Conservation (phyloP, 1,139 yeast genomes). For the Yamadazyma trypodendri region DNA sequence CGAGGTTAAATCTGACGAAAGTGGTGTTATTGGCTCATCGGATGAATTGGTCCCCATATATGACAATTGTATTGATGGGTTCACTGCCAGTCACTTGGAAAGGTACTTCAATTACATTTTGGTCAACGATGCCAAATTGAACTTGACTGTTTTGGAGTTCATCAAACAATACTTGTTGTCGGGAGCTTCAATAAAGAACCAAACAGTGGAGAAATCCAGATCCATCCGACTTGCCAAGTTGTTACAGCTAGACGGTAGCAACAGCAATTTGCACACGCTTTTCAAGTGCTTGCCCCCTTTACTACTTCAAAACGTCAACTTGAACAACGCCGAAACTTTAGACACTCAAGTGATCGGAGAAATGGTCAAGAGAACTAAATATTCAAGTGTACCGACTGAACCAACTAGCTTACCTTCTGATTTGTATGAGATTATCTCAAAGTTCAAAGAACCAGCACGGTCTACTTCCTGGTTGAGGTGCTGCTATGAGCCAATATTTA, state of each 20-base stretch:
- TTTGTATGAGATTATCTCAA: conserved; percentile 60
- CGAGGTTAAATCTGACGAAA: conserved; percentile 25
- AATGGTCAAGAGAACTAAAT: conserved; percentile 35
- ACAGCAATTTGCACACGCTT: conserved; percentile 47
- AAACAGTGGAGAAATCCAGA: conserved; percentile 35
- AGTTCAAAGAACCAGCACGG: conserved; percentile 80
- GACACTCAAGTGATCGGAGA: conserved; percentile 20
- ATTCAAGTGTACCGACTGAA: conserved; percentile 49
- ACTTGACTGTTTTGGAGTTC: conserved; percentile 34
- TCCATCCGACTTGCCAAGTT: conserved; percentile 30
- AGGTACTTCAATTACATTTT: conserved; percentile 30
- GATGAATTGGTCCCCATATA: conserved; percentile 23
- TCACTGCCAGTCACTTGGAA: conserved; percentile 34
- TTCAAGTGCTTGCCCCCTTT: conserved; percentile 62
- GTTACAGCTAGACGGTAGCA: conserved; percentile 27
- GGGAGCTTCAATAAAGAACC: conserved; percentile 35
- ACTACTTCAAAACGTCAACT: conserved; percentile 38
- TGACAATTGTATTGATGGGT: conserved; percentile 43
- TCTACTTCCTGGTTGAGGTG: conserved; percentile 96
- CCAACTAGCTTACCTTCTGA: conserved; percentile 63
- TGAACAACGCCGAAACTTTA: conserved; percentile 22
- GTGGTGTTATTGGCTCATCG: conserved; percentile 6
- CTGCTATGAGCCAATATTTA: conserved; percentile 66
- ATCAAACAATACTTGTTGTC: conserved; percentile 40
- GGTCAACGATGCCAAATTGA: conserved; percentile 38